Evolutionary conservation across 2,329 filamentous ascomycete genomes (phyloP), one percentile per base, ranked within the genome.

Genomic region (Kalmusia sp.): DNA sequence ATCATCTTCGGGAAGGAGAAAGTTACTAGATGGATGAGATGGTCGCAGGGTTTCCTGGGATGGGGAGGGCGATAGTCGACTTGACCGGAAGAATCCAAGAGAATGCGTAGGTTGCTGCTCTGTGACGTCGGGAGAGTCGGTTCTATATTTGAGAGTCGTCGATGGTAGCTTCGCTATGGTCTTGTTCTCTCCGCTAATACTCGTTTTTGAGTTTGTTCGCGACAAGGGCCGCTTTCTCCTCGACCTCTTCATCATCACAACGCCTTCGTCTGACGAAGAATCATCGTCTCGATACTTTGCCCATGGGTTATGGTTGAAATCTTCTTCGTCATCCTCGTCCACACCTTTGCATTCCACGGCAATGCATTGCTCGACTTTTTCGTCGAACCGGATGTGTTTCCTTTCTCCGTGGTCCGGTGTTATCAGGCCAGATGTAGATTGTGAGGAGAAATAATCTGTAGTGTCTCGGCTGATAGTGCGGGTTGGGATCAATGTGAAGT

Each of bases 371-470:
- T 93, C 88, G 2, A 99, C 95, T 76, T 93, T 90, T 69, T 97
- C 91, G 70, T 97, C 95, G 74, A 99, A 99, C 68, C 96, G 91
- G 61, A 99, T 98, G 71, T 96, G 93, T 55, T 88, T 92, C 67
- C 87, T 84, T 65, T 89, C 88, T 6, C 84, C 75, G 6, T 71
- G 67, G 43, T 78, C 85, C 76, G 85, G 84, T 2, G 84, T 92
- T 75, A 70, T 87, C 81, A 74, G 80, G 64, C 89, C 90, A 0
- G 92, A 96, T 0, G 90, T 89, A 6, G 85, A 82, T 9, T 82
- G 81, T 1, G 88, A 91, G 30, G 86, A 85, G 5, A 86, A 82
- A 45, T 88, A 82, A 59, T 85, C 89, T 35, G 84, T 83, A 43
- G 84, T 85, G 51, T 86, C 86, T 62, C 83, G 80, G 62, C 84